Evolutionary conservation across 2,329 filamentous ascomycete species (phyloP), one percentile per base, ranked within the genome.

Genomic region (Aspergillus ustus): DNA sequence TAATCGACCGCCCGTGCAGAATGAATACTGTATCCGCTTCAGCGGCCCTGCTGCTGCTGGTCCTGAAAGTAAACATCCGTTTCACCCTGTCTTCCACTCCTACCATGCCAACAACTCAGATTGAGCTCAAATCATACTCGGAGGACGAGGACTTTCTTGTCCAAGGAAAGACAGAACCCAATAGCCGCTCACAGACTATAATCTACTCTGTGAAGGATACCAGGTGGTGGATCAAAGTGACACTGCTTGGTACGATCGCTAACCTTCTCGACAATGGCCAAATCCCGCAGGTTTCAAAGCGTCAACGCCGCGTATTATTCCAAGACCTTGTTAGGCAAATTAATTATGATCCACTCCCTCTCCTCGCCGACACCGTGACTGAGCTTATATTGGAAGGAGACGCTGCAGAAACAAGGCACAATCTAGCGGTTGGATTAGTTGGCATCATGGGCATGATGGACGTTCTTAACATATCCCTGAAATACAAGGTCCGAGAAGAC

Each of bases 201-300:
- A 60, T 69, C 56, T 69, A 62, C 59, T 44, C 51, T 62, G 22
- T 20, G 25, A 52, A 68, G 3, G 56, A 61, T 40, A 56, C 44
- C 40, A 62, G 58, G 44, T 69, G 60, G 63, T 69, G 62, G 65
- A 66, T 69, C 45, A 67, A 56, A 62, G 65, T 68, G 4, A 63
- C 65, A 20, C 55, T 67, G 4, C 7, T 54, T 19, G 62, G 61
- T 40, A 11, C 40, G 22, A 43, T 66, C 44, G 11, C 49, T 19
- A 61, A 31, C 52, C 51, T 52, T 20, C 28, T 51, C 25, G 28
- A 60, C 37, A 29, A 59, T 60, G 28, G 13, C 43, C 29, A 60
- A 28, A 57, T 45, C 43, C 52, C 59, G 20, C 49, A 63, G 45
- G 48, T 34, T 45, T 53, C 60, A 43, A 67, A 65, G 52, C 57